Evolutionary conservation across 2,329 filamentous ascomycete genomes (phyloP).

Genomic region (Diaporthe caulivora): DNA sequence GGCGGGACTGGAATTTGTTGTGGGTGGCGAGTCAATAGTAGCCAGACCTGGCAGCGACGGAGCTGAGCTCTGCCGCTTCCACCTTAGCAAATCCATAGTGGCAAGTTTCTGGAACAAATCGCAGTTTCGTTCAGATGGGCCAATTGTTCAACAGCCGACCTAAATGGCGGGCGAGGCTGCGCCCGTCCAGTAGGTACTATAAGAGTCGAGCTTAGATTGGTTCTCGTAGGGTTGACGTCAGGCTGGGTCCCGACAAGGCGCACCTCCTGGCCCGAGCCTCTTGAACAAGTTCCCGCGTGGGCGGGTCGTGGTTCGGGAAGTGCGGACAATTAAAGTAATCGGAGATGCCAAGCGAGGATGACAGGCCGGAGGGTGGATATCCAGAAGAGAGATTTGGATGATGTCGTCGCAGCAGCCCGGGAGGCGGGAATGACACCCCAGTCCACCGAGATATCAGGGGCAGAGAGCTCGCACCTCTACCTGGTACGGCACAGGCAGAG

Average conservation of each 20-base stretch:
- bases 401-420: slow-evolving; percentile 19
- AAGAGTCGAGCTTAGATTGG: slow-evolving; percentile 7
- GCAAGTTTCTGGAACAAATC: background rate
- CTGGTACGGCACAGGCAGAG: background rate
- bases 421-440: slow-evolving; percentile 5
- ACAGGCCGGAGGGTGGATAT: slow-evolving; percentile 9
- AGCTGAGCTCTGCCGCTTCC: slow-evolving; percentile 39
- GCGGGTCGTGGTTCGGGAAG: slow-evolving; percentile 17
- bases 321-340: slow-evolving; percentile 18
- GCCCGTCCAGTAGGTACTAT: background rate
- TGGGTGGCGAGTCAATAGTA: slow-evolving; percentile 38
- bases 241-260: slow-evolving; percentile 29
- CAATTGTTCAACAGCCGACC: background rate
- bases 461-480: background rate
- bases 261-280: slow-evolving; percentile 35
- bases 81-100: slow-evolving; percentile 39
- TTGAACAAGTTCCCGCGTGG: slow-evolving; percentile 31
- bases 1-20: slow-evolving; percentile 38
- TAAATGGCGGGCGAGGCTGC: background rate
- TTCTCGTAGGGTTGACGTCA: slow-evolving; percentile 34
- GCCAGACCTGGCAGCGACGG: slow-evolving; percentile 36
- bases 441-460: slow-evolving; percentile 14
- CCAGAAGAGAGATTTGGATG: slow-evolving; percentile 10
- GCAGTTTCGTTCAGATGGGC: background rate
- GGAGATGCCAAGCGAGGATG: slow-evolving; percentile 5